These are phyloP conservation scores for Rhizopogon roseolus DNA, from an alignment of 768 basidiomycete genomes.

Conservation along the genomic window DNA sequence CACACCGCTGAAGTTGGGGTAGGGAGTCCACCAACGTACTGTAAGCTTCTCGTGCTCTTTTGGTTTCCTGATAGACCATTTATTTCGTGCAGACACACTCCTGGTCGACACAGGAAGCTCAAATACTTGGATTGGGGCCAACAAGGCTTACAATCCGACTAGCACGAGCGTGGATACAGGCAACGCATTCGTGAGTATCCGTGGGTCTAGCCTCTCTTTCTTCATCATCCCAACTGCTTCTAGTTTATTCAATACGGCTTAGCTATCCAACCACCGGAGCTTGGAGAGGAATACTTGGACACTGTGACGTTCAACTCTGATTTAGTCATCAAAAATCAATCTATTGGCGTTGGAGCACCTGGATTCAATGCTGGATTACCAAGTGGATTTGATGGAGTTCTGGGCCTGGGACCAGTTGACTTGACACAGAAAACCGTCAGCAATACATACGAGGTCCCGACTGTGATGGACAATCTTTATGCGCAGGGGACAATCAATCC, in stretches of 20 bases:
- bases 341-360: too few relatives aligned
- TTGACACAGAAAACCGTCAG: constrained; percentile 24
- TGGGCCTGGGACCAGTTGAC: constrained; percentile 29
- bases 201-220: too few relatives aligned
- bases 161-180: too few relatives aligned
- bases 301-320: too few relatives aligned
- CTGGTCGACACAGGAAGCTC: constrained; percentile 27
- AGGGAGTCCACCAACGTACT: constrained; percentile 10
- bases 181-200: too few relatives aligned
- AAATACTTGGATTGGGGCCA: constrained; percentile 52
- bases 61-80: neutral
- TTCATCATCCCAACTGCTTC: neutral
- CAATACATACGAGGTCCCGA: constrained; percentile 20
- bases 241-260: constrained; percentile 8
- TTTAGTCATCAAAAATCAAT: too few relatives aligned
- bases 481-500: constrained; percentile 26
- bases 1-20: constrained; percentile 11
- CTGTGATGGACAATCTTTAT: too few relatives aligned
- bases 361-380: constrained; percentile 8
- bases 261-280: neutral
- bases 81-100: constrained; percentile 9
- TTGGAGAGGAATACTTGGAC: constrained; percentile 15
- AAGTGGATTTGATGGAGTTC: constrained; percentile 29
- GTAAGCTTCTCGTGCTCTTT: neutral
- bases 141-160: too few relatives aligned